Base-by-base conservation (phyloP, 1,139 yeast species). In the Yamadazyma friedrichii region DNA sequence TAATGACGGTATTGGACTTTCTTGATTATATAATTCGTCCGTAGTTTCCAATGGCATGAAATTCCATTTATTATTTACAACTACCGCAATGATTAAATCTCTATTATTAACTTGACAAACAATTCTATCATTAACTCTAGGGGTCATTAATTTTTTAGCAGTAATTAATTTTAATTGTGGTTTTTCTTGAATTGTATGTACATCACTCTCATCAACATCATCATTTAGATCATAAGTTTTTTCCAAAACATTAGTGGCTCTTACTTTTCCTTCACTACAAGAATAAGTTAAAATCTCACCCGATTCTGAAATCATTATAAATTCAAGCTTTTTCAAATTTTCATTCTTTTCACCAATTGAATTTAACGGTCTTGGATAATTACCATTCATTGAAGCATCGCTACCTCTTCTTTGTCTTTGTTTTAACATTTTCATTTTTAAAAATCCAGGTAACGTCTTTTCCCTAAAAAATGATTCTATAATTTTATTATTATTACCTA, bases 101-200 rank as follows among this genome's bases (percentile, higher is more conserved):
- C 76, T 79, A 41, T 70, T 69, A 17, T 63, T 64, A 2, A 80
- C 67, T 32, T 78, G 74, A 43, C 82, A 78, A 1, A 87, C 78
- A 28, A 87, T 65, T 47, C 93, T 70, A 56, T 86, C 94, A 51
- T 80, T 82, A 25, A 86, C 81, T 55, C 94, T 72, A 3, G 95
- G 91, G 0, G 95, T 83, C 6, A 73, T 58, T 9, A 87, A 59
- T 43, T 76, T 75, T 35, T 73, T 75, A 36, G 84, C 82, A 1
- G 81, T 68, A 2, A 68, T 64, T 11, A 84, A 53, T 15, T 62
- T 57, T 6, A 62, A 49, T 9, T 40, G 22, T 4, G 22, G 20
- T 31, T 27, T 27, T 12, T 11, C 15, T 6, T 4, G 4, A n/a
- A n/a, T 27, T n/a, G 6, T 27, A 13, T 20, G 17, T 6, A 3